Conservation (phyloP, 805 yeast genomes). For the Wickerhamomyces bovis region DNA sequence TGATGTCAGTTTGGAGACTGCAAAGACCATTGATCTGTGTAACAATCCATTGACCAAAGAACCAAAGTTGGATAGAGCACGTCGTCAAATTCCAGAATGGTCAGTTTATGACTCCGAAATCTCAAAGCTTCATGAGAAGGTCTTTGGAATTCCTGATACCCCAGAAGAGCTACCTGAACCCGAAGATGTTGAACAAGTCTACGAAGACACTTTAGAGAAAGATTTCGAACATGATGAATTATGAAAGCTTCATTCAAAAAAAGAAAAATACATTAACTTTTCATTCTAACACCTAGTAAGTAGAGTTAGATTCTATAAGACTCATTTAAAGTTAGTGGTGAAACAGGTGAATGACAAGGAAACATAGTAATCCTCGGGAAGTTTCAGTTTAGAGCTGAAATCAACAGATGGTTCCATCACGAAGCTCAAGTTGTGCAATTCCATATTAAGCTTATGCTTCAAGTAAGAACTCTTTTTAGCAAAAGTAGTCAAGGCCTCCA, state of each 20-base stretch:
- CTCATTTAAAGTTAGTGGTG: not conserved
- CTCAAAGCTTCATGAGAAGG: constrained; percentile 21
- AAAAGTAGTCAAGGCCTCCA: not conserved
- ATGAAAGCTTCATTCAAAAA: not conserved
- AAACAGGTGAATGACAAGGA: not conserved
- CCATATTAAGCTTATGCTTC: not conserved
- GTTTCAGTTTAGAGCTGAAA: not conserved
- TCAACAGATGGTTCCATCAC: not conserved
- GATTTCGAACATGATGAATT: not conserved
- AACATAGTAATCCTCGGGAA: not conserved
- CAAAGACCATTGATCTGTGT: constrained; percentile 79
- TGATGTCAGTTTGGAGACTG: constrained; percentile 50
- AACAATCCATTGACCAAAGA: constrained; percentile 81
- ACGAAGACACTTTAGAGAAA: not conserved
- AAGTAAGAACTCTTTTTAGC: not conserved
- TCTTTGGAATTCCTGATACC: constrained; percentile 2
- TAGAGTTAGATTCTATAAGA: not conserved
- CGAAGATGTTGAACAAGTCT: not conserved
- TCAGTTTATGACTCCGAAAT: constrained; percentile 54
- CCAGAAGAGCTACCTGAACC: not conserved
- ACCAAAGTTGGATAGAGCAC: constrained; percentile 68
- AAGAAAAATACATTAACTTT: not conserved
- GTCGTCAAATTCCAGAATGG: constrained; percentile 80
- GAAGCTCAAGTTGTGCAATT: not conserved
- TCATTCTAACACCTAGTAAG: not conserved